Conservation (phyloP, 805 yeast species). For the Teunomyces lycoperdinae region DNA sequence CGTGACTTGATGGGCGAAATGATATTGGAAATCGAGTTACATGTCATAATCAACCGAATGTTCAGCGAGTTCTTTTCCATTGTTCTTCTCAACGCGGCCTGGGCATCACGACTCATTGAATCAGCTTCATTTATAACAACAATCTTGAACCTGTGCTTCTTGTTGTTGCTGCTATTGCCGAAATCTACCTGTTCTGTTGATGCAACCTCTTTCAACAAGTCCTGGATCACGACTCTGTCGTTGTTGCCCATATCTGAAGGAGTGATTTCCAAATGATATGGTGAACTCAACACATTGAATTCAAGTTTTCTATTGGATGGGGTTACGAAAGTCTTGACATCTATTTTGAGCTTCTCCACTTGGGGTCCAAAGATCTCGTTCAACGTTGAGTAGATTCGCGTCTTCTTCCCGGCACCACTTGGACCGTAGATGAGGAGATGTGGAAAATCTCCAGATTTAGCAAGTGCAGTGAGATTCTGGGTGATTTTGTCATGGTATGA, state of each 20-base stretch:
- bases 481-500: slow-evolving; percentile 70
- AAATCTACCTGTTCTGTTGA: slow-evolving; percentile 95
- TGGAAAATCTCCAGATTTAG: slow-evolving; percentile 81
- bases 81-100: slow-evolving; percentile 91
- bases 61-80: slow-evolving; percentile 93
- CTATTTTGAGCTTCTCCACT: slow-evolving; percentile 79
- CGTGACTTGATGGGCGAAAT: slow-evolving; percentile 94
- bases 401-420: slow-evolving; percentile 95
- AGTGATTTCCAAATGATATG: slow-evolving; percentile 89
- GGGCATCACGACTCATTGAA: slow-evolving; percentile 86
- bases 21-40: slow-evolving; percentile 87
- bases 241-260: slow-evolving; percentile 97
- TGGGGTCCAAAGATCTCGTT: slow-evolving; percentile 79
- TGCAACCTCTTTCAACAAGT: slow-evolving; percentile 88
- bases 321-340: slow-evolving; percentile 79
- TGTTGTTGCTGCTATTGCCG: slow-evolving; percentile 40
- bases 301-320: slow-evolving; percentile 76
- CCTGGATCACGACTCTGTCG: slow-evolving; percentile 94
- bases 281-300: slow-evolving; percentile 88
- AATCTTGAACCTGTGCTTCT: slow-evolving; percentile 62
- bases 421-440: slow-evolving; percentile 94
- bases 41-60: slow-evolving; percentile 77
- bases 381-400: slow-evolving; percentile 79
- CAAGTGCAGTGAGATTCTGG: slow-evolving; percentile 55
- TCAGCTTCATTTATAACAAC: slow-evolving; percentile 92